Conservation (phyloP, 1,284 basidiomycete species). For the Porodaedalea pini region DNA sequence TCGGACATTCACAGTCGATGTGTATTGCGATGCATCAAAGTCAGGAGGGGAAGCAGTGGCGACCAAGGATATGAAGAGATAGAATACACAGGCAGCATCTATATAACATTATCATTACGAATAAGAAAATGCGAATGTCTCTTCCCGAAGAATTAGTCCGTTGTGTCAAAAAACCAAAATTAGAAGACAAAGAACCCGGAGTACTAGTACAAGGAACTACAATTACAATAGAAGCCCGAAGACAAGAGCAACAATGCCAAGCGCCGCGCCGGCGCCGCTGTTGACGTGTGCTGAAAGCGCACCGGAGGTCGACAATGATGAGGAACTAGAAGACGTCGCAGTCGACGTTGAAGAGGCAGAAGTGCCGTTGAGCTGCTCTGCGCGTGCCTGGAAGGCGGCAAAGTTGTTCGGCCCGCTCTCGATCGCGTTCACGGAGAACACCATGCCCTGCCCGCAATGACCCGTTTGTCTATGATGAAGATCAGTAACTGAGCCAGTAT, state of each 20-base stretch:
- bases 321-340: slow-evolving; percentile 14
- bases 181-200: background rate
- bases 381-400: slow-evolving; percentile 49
- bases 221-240: slow-evolving; percentile 7
- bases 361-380: slow-evolving; percentile 42
- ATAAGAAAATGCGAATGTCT: too few species aligned
- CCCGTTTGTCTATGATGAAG: slow-evolving; percentile 31
- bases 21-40: too few species aligned
- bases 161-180: background rate
- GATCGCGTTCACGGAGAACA: slow-evolving; percentile 59
- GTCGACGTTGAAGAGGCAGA: slow-evolving; percentile 23
- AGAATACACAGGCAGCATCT: too few species aligned
- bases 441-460: slow-evolving; percentile 63
- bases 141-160: too few species aligned
- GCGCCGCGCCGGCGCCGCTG: slow-evolving; percentile 1
- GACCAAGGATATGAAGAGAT: too few species aligned
- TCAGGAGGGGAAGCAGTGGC: too few species aligned
- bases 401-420: slow-evolving; percentile 53
- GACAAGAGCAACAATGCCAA: slow-evolving; percentile 8
- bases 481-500: background rate
- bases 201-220: background rate
- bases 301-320: background rate
- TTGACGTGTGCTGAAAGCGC: slow-evolving; percentile 1
- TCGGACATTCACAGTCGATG: too few species aligned
- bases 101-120: too few species aligned